Base-by-base conservation (phyloP, 345 rosid genomes). In the Brassica carinata region DNA sequence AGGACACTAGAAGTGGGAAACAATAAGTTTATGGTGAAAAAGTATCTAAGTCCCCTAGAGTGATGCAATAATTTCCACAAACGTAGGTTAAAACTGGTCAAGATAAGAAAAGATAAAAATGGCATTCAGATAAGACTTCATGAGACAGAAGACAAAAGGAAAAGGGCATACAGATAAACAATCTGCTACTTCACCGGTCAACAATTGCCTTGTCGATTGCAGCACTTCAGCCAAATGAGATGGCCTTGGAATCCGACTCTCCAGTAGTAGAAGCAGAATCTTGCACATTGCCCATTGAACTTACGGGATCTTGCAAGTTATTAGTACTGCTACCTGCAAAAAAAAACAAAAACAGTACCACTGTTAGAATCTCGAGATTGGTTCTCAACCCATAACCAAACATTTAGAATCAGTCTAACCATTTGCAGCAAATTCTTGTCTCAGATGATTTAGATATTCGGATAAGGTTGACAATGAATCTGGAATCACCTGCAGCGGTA, bases 391-490 rank as follows among this genome's bases (percentile, higher is more conserved):
- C 48, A 67, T 61, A 53, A 65, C 17, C 57, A 8, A 63, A 68
- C 45, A 67, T 36, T 2, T 33, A 3, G 55, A 69, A 19, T 19
- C 23, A 71, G 78, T 78, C 85, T 77, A 34, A 87, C 88, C 83
- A 71, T 73, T 75, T 57, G 79, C 74, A 82, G 73, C 80, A 76
- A 86, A 86, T 73, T 85, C 87, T 69, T 77, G 82, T 81, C 87
- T 82, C 73, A 89, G 78, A 84, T 82, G 84, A 78, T 75, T 79
- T 51, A 89, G 85, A 79, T 84, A 85, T 55, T 86, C 87, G 53
- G 90, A 82, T 75, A 89, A 74, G 13, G 90, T 87, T 80, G 88
- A 74, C 81, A 89, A 75, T 18, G 90, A 84, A 85, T 88, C 91
- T 64, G 84, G 85, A 76, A 84, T 73, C 15, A 40, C 90, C 89